Base-by-base conservation (phyloP, 345 rosid species). In the Bruguiera parviflora region DNA sequence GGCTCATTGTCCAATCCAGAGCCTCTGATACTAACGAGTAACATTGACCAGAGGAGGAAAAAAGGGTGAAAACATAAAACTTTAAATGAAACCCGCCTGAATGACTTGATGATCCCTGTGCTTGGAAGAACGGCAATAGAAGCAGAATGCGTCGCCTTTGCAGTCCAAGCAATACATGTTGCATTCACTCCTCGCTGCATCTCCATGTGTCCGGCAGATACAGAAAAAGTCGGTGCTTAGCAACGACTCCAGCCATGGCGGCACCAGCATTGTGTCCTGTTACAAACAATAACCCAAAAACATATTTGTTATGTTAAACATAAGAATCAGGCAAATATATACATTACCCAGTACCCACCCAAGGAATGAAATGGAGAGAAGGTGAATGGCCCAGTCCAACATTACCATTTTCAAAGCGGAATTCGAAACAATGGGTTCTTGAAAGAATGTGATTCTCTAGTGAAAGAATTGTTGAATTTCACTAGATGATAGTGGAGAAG, bases 121-220 rank as follows among this genome's bases (percentile, higher is more conserved):
- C 68, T 69, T 78, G 10, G 91, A 83, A 24, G 98, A 87, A 24
- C 93, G 92, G 78, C 98, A 92, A 63, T 88, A 90, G 78, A 86
- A 85, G 77, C 96, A 92, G 74, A 90, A 90, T 51, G 93, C 85
- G 9, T 73, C 79, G 56, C 75, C 84, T 28, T 66, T 76, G 55
- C 98, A 93, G 49, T 86, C 96, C 51, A 93, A 72, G 65, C 98
- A 93, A 78, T 79, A 93, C 97, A 93, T 86, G 73, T 93, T 93
- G 71, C 92, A 87, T 83, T 93, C 97, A 52, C 90, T 87, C 56
- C 89, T 69, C 0, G 96, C 81, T 25, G 93, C 80, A 35, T 85
- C 87, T 20, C 82, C 72, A 39, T 93, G 98, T 20, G 65, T 79
- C 10, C 79, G 69, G 75, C 98, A 93, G 46, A 84, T 73, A 58